Base-by-base conservation (phyloP, 805 yeast species). In the Spencermartinsiella europaea region DNA sequence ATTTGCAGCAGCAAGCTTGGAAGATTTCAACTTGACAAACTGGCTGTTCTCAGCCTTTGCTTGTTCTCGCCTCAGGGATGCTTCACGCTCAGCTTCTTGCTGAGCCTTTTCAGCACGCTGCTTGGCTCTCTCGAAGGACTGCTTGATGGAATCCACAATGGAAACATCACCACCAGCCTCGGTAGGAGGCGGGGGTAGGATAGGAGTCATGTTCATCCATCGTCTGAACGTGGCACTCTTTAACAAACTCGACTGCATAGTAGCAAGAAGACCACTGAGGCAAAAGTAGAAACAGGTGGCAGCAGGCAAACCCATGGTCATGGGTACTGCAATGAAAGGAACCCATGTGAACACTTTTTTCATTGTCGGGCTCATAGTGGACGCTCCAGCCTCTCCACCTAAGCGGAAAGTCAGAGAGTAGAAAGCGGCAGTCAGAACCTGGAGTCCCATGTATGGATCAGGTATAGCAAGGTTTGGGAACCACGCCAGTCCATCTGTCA, bases 351-450 rank as follows among this genome's bases (percentile, higher is more conserved):
- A 76, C 19, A 84, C 64, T 58, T 80, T 83, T 67, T 78, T 79
- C 79, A 82, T 74, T 36, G 74, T 74, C 1, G 87, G 84, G 50
- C 77, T 70, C 67, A 84, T 72, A 44, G 73, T 75, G 44, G 75
- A 79, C 31, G 85, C 82, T 43, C 96, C 97, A 10, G 93, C 84
- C 63, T 91, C 97, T 55, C 96, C 96, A 50, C 97, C 98, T 38
- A 81, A 69, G 63, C 80, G 79, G 65, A 91, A 80, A 57, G 91
- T 83, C 1, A 79, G 73, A 45, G 85, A 76, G 50, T 89, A 85
- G 10, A 83, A 74, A 21, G 79, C 74, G 8, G 96, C 96, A 14
- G 98, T 81, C 37, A 88, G 67, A 38, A 83, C 66, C 62, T 90
- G 98, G 52, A 91, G 72, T 3, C 96, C 97, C 46, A 86, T 69